phyloP scores from a whole-genome alignment of 805 yeast genomes.

The Lipomyces chichibuensis region DNA sequence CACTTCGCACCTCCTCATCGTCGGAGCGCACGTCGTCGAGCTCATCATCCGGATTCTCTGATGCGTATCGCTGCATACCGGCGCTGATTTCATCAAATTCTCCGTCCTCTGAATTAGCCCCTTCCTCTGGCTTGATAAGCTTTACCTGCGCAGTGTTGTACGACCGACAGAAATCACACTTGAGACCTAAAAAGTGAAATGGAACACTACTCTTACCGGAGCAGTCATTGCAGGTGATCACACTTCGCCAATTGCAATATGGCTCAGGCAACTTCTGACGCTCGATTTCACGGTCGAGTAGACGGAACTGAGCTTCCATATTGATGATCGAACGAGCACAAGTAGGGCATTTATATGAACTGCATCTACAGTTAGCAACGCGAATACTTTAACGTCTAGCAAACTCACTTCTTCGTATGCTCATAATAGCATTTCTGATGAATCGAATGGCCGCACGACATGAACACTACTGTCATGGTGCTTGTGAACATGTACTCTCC shows the following conservation, averaged over 20 bases:
- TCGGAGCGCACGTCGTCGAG: not conserved
- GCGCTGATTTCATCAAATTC: not conserved
- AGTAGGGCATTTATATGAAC: slow-evolving; percentile 87
- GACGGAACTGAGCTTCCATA: slow-evolving; percentile 86
- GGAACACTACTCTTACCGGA: slow-evolving; percentile 73
- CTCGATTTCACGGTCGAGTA: slow-evolving; percentile 78
- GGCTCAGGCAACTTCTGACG: slow-evolving; percentile 82
- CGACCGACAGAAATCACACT: slow-evolving; percentile 83
- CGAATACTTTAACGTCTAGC: not conserved
- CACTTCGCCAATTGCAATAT: slow-evolving; percentile 71
- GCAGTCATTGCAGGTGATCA: slow-evolving; percentile 83
- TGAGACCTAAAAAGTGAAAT: slow-evolving; percentile 83
- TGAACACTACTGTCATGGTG: slow-evolving; percentile 79
- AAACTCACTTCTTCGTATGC: slow-evolving; percentile 53
- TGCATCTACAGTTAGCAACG: slow-evolving; percentile 39
- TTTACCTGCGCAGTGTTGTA: slow-evolving; percentile 80
- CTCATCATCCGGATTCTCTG: not conserved
- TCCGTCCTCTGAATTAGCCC: slow-evolving; percentile 38
- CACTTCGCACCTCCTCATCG: not conserved
- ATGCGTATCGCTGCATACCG: not conserved
- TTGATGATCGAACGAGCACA: slow-evolving; percentile 83
- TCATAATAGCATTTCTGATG: slow-evolving; percentile 84
- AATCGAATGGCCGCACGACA: slow-evolving; percentile 93
- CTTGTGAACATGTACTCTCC: slow-evolving; percentile 88
- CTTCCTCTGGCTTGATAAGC: slow-evolving; percentile 68